phyloP scores from a whole-genome alignment of 176 grass and related monocot genomes.

The Zea luxurians region DNA sequence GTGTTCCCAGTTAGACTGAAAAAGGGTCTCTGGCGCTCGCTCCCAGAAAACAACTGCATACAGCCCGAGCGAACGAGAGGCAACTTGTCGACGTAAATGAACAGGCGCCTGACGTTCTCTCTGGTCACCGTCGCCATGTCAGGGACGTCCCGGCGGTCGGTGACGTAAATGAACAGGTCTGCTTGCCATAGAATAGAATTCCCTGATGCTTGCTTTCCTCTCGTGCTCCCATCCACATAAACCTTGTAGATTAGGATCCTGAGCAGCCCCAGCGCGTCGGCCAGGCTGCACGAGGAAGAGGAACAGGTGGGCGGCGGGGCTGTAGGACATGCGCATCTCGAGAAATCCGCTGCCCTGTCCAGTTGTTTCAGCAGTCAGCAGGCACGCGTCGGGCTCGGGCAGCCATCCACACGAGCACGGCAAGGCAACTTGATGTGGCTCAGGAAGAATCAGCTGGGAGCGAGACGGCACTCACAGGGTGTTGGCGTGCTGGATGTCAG shows the following conservation, averaged over 20 bases:
- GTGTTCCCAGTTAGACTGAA: too few species aligned
- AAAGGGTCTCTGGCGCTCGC: too few species aligned
- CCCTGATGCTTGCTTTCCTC: slow-evolving; percentile 89
- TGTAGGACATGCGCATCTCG: slow-evolving; percentile 90
- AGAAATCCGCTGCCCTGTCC: slow-evolving; percentile 79
- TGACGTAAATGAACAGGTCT: too few species aligned
- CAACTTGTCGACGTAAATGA: too few species aligned
- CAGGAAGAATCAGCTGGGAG: too few species aligned
- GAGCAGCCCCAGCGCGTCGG: slow-evolving; percentile 80
- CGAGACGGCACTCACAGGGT: slow-evolving; percentile 51
- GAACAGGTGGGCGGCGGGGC: slow-evolving; percentile 70
- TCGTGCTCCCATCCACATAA: slow-evolving; percentile 93
- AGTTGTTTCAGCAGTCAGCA: neutral
- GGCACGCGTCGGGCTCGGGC: too few species aligned
- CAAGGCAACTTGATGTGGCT: neutral
- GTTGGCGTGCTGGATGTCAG: slow-evolving; percentile 96
- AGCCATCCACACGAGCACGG: neutral
- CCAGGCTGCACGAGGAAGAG: slow-evolving; percentile 91
- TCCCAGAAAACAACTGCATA: too few species aligned
- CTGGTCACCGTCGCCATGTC: too few species aligned
- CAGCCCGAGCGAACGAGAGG: too few species aligned
- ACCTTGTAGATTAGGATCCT: slow-evolving; percentile 90
- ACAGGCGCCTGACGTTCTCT: too few species aligned
- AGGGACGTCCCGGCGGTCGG: too few species aligned
- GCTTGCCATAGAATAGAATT: too few species aligned